Base-by-base conservation (phyloP, 371 early-diverging fungal species). In the Zychaea mexicana region DNA sequence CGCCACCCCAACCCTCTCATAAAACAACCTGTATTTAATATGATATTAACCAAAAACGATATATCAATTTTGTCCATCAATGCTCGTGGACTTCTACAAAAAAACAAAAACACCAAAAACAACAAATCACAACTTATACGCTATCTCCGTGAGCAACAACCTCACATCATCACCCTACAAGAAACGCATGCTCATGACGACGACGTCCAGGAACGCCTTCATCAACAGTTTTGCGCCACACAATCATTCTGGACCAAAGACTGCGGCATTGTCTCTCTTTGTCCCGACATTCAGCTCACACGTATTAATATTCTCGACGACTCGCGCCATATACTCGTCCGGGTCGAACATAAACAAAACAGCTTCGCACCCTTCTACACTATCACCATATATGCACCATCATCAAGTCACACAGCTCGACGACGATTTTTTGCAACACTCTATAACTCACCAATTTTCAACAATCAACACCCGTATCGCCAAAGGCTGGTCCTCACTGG, bases 121-220 rank as follows among this genome's bases (percentile, higher is more conserved):
- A n/a, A n/a, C n/a, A n/a, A n/a, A n/a, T n/a, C n/a, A n/a, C 62
- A 49, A 24, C 52, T 46, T 21, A 46, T 9, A 2, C 56, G 19
- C 26, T 3, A 28, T 17, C 42, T 38, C 3, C 30, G 21, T 17
- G 4, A 9, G 9, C 46, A 46, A 46, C 46, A 46, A 46, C 17
- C 46, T 17, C 46, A 56, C 36, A 31, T 56, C 21, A 56, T 56
- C 56, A 56, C 56, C n/a, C 33, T 61, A 2, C 61, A 61, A 33
- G 61, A 61, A 33, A 61, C 61, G 13, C 61, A 61, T 33, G 36
- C 53, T 24, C n/a, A 10, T n/a, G 10, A 22, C 52, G 2, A 9
- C 27, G 15, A 21, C 8, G 15, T 17, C 12, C 9, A 45, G 10
- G 7, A 13, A 49, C n/a, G 33, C 4, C 32, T 52, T 52, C 27